These are phyloP conservation scores for Ephemerocybe angulata DNA, from an alignment of 768 basidiomycete species.

Conservation along the genomic window DNA sequence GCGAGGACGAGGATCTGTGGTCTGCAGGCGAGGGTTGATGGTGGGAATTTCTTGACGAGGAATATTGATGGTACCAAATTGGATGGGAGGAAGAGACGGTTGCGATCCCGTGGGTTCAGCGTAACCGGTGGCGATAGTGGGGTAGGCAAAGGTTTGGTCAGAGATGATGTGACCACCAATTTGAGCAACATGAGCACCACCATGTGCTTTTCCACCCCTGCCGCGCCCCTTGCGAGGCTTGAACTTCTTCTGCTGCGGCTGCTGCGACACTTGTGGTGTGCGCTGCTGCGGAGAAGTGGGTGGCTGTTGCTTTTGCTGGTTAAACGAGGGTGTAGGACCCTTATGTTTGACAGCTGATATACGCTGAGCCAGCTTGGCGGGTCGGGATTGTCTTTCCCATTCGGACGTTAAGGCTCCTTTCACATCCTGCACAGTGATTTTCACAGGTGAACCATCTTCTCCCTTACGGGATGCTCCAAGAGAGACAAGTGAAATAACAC, in stretches of 20 bases:
- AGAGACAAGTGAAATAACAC: neutral
- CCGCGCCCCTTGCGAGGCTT: neutral
- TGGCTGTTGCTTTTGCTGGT: neutral
- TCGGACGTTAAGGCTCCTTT: neutral
- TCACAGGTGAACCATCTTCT: neutral
- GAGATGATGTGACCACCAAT: neutral
- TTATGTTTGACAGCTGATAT: neutral
- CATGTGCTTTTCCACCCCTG: neutral
- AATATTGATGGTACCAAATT: neutral
- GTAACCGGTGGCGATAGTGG: no score
- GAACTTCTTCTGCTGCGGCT: neutral
- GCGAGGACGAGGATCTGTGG: neutral
- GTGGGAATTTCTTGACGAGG: neutral
- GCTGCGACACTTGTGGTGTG: neutral
- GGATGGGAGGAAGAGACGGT: neutral
- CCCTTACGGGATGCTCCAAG: no score
- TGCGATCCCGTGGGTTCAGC: no score
- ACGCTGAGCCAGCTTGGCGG: neutral
- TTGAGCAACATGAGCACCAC: neutral
- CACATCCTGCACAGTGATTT: neutral
- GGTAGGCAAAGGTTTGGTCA: no score
- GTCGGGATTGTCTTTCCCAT: neutral
- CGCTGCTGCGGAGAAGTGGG: neutral
- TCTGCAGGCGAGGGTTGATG: neutral
- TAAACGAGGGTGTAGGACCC: neutral